Base-by-base conservation (phyloP, 129 eudicot genomes). In the Ambrosia trifida region DNA sequence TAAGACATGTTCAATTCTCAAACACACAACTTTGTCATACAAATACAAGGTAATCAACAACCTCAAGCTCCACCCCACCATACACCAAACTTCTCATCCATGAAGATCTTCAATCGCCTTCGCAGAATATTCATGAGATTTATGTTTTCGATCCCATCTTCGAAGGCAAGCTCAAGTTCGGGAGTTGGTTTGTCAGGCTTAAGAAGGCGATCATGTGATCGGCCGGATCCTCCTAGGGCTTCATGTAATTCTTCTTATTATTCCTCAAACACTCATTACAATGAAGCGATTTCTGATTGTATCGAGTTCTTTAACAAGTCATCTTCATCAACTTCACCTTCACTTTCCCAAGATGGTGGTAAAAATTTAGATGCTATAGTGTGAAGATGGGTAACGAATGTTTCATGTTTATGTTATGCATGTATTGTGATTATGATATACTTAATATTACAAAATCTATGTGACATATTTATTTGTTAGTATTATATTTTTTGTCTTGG, bases 261-360 rank as follows among this genome's bases (percentile, higher is more conserved):
- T 79, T 83, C 96, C n/a, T 86, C 96, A 4, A 82, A 5, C 58
- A 73, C 84, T 7, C 91, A 83, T 62, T 86, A 86, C 12, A 59
- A 80, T 17, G 96, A 89, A 82, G 96, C 96, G 10, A 86, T 89
- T 84, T 83, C 84, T 6, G 92, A 86, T 40, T 86, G 92, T 70
- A 89, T 86, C 18, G 92, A 86, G 86, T 89, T 89, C 72, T 80
- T 89, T 62, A 86, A 86, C 47, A 89, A 77, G 76, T 89, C 92
- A 3, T 78, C 77, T 7, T 77, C 81, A 30, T 78, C 81, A 3
- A 62, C 72, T 18, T 77, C 77, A 24, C 72, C 76, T 62, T 70
- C 81, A 6, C 71, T 70, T 20, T 82, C 87, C 6, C 74, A 82
- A 16, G 87, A 79, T 72, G 80, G 63, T 64, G 78, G 74, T 20